Evolutionary conservation across 2,329 filamentous ascomycete genomes (phyloP).

Genomic region (Stagonosporopsis cucurbitacearum): DNA sequence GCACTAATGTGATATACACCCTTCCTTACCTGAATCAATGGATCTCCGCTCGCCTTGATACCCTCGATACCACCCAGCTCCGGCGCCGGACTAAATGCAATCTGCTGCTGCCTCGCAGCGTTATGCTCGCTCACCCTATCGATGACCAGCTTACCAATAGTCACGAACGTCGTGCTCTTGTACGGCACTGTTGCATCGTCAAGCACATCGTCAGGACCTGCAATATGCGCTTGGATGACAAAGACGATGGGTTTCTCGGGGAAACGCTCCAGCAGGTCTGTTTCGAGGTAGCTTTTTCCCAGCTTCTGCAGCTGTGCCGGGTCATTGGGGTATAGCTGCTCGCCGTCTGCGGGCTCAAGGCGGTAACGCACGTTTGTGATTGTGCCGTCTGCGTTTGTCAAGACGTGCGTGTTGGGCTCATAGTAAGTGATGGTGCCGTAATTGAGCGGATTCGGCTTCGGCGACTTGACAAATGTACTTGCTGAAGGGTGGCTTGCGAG

Average conservation of each 20-base stretch:
- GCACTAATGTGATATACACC: conserved; percentile 16
- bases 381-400: conserved; percentile 12
- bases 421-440: conserved; percentile 60
- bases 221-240: conserved; percentile 15
- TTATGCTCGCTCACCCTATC: conserved; percentile 12
- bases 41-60: conserved; percentile 9
- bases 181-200: conserved; percentile 16
- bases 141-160: conserved; percentile 10
- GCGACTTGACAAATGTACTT: conserved; percentile 79
- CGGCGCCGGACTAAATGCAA: conserved; percentile 17
- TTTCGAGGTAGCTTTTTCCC: conserved; percentile 10
- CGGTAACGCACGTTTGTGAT: conserved; percentile 14
- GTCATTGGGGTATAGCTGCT: conserved; percentile 12
- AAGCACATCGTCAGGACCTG: conserved; percentile 9
- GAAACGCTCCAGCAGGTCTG: conserved; percentile 10
- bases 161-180: conserved; percentile 14
- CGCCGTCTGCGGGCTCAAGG: conserved; percentile 14
- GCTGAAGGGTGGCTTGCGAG: conserved; percentile 86
- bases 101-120: conserved; percentile 14
- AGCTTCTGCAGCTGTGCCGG: conserved; percentile 1
- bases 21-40: conserved; percentile 14
- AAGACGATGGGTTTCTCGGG: conserved; percentile 15
- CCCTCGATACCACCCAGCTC: conserved; percentile 11
- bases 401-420: conserved; percentile 18
- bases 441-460: conserved; percentile 89